Evolutionary conservation across 2,329 filamentous ascomycete genomes (phyloP), one percentile per base, ranked within the genome.

Genomic region (Aspergillus tanneri): DNA sequence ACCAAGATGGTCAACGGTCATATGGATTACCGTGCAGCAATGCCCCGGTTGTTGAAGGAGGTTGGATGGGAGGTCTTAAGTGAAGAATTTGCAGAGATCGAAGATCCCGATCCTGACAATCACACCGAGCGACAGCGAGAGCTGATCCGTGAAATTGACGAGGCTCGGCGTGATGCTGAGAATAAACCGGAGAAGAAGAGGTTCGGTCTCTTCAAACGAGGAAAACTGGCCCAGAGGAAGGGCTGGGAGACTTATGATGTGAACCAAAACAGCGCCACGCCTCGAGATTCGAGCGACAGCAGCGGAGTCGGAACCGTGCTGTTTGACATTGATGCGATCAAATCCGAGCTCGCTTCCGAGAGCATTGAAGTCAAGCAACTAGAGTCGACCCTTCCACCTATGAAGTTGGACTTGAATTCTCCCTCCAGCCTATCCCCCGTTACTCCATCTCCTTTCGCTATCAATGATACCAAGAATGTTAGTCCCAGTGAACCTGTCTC

Each of bases 181-280:
- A 85, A 83, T 64, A 87, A 93, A 60, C 85, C 84, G 14, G 84
- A 87, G 61, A 84, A 85, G 63, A 79, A 82, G 67, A 72, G 81
- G 34, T 90, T 92, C 61, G 82, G 84, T 27, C 82, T 95, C 59
- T 96, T 96, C 71, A 85, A 86, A 34, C 83, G 87, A 40, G 90
- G 88, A 62, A 96, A 74, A 52, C 71, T 80, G 34, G 77, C 79
- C 0, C 80, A 90, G 64, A 91, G 90, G 71, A 90, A 90, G 63
- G 87, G 88, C 46, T 96, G 92, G 92, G 92, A 97, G 68, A 90
- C 90, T 7, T 96, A 96, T 66, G 87, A 96, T 64, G 88, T 95
- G 35, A 62, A 72, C 37, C 57, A 67, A 24, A 64, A 61, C 11
- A 60, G 65, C 28, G 59, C 63, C 16, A 64, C 62, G 12, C 43